Percentiles rank a stretch among this genome's conserved stretches.
Conservation (phyloP, 2,329 filamentous ascomycete species). For the Neurospora sp. region DNA sequence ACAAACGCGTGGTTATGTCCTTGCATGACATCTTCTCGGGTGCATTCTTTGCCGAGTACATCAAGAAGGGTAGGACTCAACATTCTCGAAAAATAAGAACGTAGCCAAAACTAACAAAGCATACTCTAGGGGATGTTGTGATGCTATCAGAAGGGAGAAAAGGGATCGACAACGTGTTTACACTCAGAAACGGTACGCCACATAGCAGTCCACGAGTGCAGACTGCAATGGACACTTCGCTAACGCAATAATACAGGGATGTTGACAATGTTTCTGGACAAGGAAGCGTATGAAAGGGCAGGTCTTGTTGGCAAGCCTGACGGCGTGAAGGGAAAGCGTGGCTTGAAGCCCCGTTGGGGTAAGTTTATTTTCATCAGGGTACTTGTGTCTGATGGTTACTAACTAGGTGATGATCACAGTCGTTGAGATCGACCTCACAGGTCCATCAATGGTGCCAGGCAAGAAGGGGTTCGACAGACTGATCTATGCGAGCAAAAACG, state of each 20-base stretch:
- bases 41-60: constrained; percentile 73
- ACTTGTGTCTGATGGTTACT: constrained; percentile 12
- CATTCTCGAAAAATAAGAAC: neutral
- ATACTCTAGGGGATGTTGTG: constrained; percentile 55
- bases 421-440: constrained; percentile 66
- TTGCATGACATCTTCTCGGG: constrained; percentile 62
- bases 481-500: constrained; percentile 68
- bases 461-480: constrained; percentile 77
- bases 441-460: constrained; percentile 68
- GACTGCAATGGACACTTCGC: neutral
- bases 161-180: constrained; percentile 63
- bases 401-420: constrained; percentile 36
- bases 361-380: constrained; percentile 19
- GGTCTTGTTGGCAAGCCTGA: constrained; percentile 67
- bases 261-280: constrained; percentile 69
- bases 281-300: constrained; percentile 70
- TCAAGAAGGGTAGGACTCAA: constrained; percentile 57
- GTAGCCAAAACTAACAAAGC: neutral
- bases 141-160: constrained; percentile 75
- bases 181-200: constrained; percentile 54
- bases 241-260: constrained; percentile 38
- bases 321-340: constrained; percentile 46
- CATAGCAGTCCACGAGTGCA: neutral
- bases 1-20: constrained; percentile 62
- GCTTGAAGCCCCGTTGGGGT: constrained; percentile 66